phyloP scores from a whole-genome alignment of 495 filamentous ascomycete genomes.

The Bombardia bombarda region DNA sequence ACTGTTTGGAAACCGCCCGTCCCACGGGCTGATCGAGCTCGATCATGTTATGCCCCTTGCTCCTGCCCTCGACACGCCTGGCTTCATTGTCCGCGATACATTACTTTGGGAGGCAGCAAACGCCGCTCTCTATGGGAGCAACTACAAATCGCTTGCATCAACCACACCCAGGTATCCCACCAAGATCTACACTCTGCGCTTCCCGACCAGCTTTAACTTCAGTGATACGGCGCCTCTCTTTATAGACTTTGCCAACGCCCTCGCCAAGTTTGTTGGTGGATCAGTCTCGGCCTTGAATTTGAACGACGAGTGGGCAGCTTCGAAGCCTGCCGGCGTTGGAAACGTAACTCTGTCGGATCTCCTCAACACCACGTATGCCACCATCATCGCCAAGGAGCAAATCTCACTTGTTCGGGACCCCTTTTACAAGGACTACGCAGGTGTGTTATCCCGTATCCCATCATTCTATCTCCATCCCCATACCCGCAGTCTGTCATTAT shows the following conservation, averaged over 20 bases:
- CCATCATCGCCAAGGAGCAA: slow-evolving; percentile 45
- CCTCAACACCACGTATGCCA: slow-evolving; percentile 41
- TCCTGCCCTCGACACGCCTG: slow-evolving; percentile 38
- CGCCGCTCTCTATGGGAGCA: slow-evolving; percentile 36
- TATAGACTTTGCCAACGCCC: slow-evolving; percentile 27
- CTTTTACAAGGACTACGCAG: slow-evolving; percentile 46
- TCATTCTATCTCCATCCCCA: background rate
- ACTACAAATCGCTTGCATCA: slow-evolving; percentile 29
- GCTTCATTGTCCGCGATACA: slow-evolving; percentile 41
- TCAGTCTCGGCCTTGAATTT: slow-evolving; percentile 28
- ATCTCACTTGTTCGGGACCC: slow-evolving; percentile 38
- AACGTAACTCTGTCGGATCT: slow-evolving; percentile 14
- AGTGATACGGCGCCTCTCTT: slow-evolving; percentile 27
- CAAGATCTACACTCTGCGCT: slow-evolving; percentile 32
- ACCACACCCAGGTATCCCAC: slow-evolving; percentile 32
- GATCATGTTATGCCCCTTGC: slow-evolving; percentile 39
- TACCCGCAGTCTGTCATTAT: too few species aligned
- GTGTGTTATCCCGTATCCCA: slow-evolving; percentile 1
- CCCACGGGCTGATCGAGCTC: slow-evolving; percentile 24
- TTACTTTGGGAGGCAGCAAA: slow-evolving; percentile 36
- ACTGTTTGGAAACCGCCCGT: slow-evolving; percentile 29
- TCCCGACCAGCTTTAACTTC: slow-evolving; percentile 18
- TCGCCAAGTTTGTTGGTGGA: slow-evolving; percentile 33
- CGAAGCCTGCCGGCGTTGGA: slow-evolving; percentile 22
- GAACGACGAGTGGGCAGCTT: slow-evolving; percentile 30